Evolutionary conservation across 2,329 filamentous ascomycete genomes (phyloP).

Genomic region (Botrytis elliptica): DNA sequence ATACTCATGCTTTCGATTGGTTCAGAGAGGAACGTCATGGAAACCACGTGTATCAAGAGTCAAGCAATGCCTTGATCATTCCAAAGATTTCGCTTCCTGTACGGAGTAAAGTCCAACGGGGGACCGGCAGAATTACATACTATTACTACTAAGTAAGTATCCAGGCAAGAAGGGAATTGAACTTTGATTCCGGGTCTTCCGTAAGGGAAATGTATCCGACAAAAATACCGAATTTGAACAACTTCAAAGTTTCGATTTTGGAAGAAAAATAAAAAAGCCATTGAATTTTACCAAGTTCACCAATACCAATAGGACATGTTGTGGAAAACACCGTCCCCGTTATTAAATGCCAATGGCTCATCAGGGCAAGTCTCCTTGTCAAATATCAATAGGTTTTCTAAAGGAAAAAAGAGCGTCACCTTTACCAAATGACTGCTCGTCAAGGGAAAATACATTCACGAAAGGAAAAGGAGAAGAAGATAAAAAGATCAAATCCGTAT

Average conservation of each 20-base stretch:
- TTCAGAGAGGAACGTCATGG: too few relatives aligned
- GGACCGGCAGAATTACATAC: neutral
- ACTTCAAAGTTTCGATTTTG: neutral
- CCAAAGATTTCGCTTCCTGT: neutral
- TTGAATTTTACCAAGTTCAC: neutral
- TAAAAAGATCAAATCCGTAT: slow-evolving; percentile 10
- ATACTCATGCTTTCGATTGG: neutral
- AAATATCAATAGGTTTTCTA: neutral
- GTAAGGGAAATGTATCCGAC: neutral
- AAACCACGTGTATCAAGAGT: neutral
- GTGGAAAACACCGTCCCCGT: neutral
- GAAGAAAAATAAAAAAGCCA: neutral
- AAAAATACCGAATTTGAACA: neutral
- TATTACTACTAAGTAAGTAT: neutral
- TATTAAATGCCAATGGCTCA: neutral
- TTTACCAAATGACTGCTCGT: neutral
- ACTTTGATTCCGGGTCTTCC: neutral
- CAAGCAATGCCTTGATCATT: neutral
- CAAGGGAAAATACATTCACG: neutral
- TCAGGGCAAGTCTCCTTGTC: neutral
- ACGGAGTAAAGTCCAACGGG: neutral
- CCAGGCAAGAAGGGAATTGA: neutral
- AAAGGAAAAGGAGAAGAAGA: neutral
- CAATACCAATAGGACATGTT: neutral
- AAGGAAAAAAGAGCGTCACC: neutral